Evolutionary conservation across 164 flowering plant genomes (phyloP), one percentile per base, ranked within the genome.

Genomic region (Sedum album): DNA sequence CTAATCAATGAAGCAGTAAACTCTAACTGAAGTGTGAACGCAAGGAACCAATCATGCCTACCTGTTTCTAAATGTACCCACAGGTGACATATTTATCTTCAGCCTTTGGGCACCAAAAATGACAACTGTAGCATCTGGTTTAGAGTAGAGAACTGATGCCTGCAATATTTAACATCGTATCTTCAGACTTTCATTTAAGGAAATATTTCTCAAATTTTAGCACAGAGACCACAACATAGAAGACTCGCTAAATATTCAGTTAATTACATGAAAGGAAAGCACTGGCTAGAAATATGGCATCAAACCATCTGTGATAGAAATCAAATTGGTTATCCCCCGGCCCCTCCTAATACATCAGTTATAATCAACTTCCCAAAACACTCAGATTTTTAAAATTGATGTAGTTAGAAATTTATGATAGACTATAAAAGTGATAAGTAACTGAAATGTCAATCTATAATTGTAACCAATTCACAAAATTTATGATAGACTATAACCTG

Each of bases 321-420:
- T 94, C 99, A 68, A 94, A 94, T 75, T 94, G 99, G 72, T 90
- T 88, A 72, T 94, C 99, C 65, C 96, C n/a, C n/a, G n/a, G n/a
- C n/a, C n/a, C n/a, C 97, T 63, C 98, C 98, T 79, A 94, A 78
- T 26, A 87, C 97, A 72, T 88, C 97, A 0, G 97, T 94, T 76
- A 94, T 94, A 68, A 91, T 94, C 28, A 82, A 73, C 87, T 96
- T 94, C 89, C 79, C 75, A 80, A 15, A 48, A 13, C n/a, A n/a
- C n/a, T n/a, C n/a, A 21, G 21, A 6, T 5, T 18, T n/a, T 14
- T 15, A 46, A 46, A 46, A 46, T 5, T 14, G 15, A 46, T 2
- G 7, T n/a, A n/a, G 57, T 20, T 51, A 9, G 26, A 51, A 21
- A 51, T 51, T 21, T 51, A 51, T 51, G 26, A 9, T 46, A 46